Percentiles rank a stretch among this genome's conserved stretches.
phyloP scores from a whole-genome alignment of 306 rosid genomes.

The Fragaria vesca region DNA sequence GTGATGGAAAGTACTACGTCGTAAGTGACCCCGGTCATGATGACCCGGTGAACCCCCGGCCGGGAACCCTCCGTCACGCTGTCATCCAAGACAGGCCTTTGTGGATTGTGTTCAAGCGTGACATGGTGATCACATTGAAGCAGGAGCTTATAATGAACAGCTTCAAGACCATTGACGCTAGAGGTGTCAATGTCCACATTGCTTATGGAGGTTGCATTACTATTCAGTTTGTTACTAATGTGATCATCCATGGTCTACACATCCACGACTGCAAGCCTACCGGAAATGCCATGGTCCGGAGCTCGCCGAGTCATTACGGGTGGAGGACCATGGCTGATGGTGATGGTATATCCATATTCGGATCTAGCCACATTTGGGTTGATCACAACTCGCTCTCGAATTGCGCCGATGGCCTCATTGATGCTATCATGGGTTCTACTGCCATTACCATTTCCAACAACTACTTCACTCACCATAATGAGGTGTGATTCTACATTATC shows the following conservation, averaged over 20 bases:
- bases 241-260: constrained; percentile 83
- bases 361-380: constrained; percentile 83
- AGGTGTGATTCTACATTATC: constrained; percentile 41
- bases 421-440: constrained; percentile 90
- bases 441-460: constrained; percentile 90
- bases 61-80: constrained; percentile 92
- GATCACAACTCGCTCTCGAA: constrained; percentile 85
- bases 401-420: constrained; percentile 90
- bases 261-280: constrained; percentile 87
- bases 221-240: constrained; percentile 73
- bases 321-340: constrained; percentile 98
- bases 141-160: constrained; percentile 95
- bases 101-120: constrained; percentile 96
- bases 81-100: constrained; percentile 82
- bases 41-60: constrained; percentile 67
- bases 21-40: constrained; percentile 61
- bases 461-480: constrained; percentile 89
- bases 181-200: constrained; percentile 86
- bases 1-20: constrained; percentile 77
- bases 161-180: constrained; percentile 90
- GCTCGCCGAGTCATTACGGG: constrained; percentile 88
- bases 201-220: constrained; percentile 92
- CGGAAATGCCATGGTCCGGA: constrained; percentile 93
- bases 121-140: constrained; percentile 89
- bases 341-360: constrained; percentile 78